phyloP scores from a whole-genome alignment of 2,329 filamentous ascomycete species.

The Alternaria panax region DNA sequence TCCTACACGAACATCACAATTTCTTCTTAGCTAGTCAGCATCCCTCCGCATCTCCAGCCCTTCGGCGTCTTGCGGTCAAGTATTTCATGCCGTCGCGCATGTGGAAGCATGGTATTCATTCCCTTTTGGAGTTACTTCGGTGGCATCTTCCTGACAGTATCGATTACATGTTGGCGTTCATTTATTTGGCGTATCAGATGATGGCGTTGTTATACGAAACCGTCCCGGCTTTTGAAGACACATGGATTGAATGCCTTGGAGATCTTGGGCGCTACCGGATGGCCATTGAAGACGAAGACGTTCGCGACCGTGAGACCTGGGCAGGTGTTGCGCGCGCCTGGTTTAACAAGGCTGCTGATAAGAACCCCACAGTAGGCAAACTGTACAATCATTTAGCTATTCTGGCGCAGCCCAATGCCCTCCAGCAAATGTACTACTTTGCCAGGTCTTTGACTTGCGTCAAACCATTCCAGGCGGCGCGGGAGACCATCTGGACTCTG shows the following conservation, averaged over 20 bases:
- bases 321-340: slow-evolving; percentile 79
- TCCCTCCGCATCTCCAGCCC: slow-evolving; percentile 70
- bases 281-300: slow-evolving; percentile 87
- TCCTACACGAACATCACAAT: slow-evolving; percentile 73
- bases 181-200: slow-evolving; percentile 91
- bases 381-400: slow-evolving; percentile 91
- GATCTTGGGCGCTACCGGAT: slow-evolving; percentile 86
- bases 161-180: slow-evolving; percentile 90
- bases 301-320: slow-evolving; percentile 80
- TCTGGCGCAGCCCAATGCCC: slow-evolving; percentile 70
- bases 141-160: slow-evolving; percentile 76
- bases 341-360: slow-evolving; percentile 81
- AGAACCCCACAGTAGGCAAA: slow-evolving; percentile 75
- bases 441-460: slow-evolving; percentile 73
- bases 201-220: slow-evolving; percentile 88
- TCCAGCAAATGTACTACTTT: slow-evolving; percentile 78
- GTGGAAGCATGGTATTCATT: slow-evolving; percentile 91
- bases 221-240: slow-evolving; percentile 81
- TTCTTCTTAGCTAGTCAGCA: slow-evolving; percentile 85
- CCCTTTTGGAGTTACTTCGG: slow-evolving; percentile 72
- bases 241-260: slow-evolving; percentile 92
- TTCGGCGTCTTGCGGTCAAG: slow-evolving; percentile 75
- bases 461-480: slow-evolving; percentile 71
- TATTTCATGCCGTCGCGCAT: slow-evolving; percentile 92
- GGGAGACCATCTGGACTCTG: slow-evolving; percentile 73